A percentile compares a stretch with the other conserved stretches of the same genome.
Conservation (phyloP, 148 eudicot genomes). For the Chenopodium album region DNA sequence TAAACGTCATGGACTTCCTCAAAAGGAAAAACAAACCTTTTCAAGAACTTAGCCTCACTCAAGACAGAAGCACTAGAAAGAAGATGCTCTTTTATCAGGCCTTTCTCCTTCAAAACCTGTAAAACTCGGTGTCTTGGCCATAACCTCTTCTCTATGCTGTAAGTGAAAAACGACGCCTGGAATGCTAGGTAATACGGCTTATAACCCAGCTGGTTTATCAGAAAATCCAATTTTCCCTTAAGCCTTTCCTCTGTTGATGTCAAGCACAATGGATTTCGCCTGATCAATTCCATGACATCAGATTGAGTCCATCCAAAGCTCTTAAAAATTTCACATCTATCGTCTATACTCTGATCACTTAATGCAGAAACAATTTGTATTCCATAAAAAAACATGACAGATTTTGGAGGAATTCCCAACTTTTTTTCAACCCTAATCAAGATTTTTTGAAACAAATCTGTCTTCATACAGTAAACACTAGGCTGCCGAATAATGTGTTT, state of each 20-base stretch:
- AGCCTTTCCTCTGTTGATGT: constrained; percentile 20
- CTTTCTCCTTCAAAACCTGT: constrained; percentile 28
- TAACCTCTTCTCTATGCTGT: constrained; percentile 33
- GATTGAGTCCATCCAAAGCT: constrained; percentile 28
- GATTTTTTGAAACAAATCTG: constrained; percentile 5
- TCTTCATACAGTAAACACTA: neutral
- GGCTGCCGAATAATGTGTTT: constrained; percentile 5
- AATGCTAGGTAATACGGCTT: constrained; percentile 20
- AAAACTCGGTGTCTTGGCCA: constrained; percentile 27
- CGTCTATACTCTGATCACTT: constrained; percentile 12
- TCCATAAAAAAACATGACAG: constrained; percentile 22
- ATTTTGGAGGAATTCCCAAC: constrained; percentile 18
- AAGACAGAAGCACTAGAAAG: neutral
- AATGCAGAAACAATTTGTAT: neutral
- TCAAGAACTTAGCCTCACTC: constrained; percentile 19
- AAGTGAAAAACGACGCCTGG: neutral
- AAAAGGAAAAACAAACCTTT: constrained; percentile 22
- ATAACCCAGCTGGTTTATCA: constrained; percentile 28
- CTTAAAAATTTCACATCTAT: constrained; percentile 20
- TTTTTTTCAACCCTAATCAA: constrained; percentile 17
- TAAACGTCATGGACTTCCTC: constrained; percentile 25
- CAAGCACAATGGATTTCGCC: constrained; percentile 12
- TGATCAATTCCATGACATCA: constrained; percentile 17
- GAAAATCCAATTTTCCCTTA: constrained; percentile 20
- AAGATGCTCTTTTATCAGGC: constrained; percentile 11